Base-by-base conservation (phyloP, 2,329 filamentous ascomycete species). In the Verticillium albo-atrum region DNA sequence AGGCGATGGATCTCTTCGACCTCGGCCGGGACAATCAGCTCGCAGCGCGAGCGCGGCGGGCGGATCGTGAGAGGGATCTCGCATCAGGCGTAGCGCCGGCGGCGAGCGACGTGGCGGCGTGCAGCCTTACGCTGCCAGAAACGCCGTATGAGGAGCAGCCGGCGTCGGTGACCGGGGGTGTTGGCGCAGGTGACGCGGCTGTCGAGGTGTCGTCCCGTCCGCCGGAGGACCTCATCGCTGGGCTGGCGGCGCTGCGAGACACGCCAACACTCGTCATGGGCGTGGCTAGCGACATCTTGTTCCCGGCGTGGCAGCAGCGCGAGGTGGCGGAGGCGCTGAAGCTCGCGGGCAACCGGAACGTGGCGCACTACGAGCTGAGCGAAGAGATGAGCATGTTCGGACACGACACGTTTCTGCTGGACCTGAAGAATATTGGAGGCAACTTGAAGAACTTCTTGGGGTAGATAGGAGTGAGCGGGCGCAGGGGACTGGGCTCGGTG, bases 1-100 rank as follows among this genome's bases (percentile, higher is more conserved):
- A 99, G 76, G 95, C 95, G 5, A 99, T 99, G 95, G 95, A 99
- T 71, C 81, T 99, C 14, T 99, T 99, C 72, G 95, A 99, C 68
- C 83, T 99, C 0, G 92, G 95, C 26, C 79, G 79, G 54, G 82
- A 85, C 47, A 87, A 89, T 69, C 91, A 93, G 70, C 74, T 78
- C 3, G 85, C 82, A 23, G 86, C 90, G 2, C 79, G 79, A 23
- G 70, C 78, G 32, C 83, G 92, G 28, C 81, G 93, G 17, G 78
- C 82, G 15, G 80, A 85, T 58, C 86, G 89, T 54, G 77, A 82
- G 62, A 74, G 78, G 52, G 83, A 83, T 55, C 75, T 93, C 2
- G 79, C 83, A 25, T 77, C 79, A 1, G 78, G 78, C 6, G 71
- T 70, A 3, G 66, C 66, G 4, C 60, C 71, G 14, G 63, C 63